These are phyloP conservation scores for Porodaedalea pini DNA, from an alignment of 1,284 basidiomycete genomes.

Conservation along the genomic window DNA sequence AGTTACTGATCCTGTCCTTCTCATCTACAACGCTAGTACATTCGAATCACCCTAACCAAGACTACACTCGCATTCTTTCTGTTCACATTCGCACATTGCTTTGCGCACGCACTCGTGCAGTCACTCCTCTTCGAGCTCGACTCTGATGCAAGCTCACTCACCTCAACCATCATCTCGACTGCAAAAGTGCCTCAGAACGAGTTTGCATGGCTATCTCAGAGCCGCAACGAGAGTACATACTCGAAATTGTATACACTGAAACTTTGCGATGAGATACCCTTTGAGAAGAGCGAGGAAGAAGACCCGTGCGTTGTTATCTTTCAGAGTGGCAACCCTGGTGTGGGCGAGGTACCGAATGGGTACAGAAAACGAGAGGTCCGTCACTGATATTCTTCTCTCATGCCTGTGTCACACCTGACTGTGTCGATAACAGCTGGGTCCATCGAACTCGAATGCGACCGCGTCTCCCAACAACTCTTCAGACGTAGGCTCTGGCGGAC, in stretches of 20 bases:
- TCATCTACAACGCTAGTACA: conserved; percentile 25
- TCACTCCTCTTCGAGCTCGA: conserved; percentile 47
- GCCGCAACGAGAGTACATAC: conserved; percentile 24
- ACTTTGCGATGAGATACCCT: conserved; percentile 46
- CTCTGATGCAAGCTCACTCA: conserved; percentile 36
- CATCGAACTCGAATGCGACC: neutral
- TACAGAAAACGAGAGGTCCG: conserved; percentile 14
- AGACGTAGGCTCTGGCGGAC: neutral
- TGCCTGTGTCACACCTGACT: neutral
- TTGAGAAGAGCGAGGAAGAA: conserved; percentile 21
- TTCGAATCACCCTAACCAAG: conserved; percentile 33
- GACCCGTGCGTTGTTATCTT: conserved; percentile 29
- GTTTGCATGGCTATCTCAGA: conserved; percentile 38
- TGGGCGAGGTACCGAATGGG: conserved; percentile 12
- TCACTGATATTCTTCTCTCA: neutral
- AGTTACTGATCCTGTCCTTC: neutral
- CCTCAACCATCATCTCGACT: conserved; percentile 36
- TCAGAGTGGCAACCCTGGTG: conserved; percentile 18
- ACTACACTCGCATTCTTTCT: conserved; percentile 47
- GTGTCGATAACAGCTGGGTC: neutral
- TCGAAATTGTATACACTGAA: conserved; percentile 30
- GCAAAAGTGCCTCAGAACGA: conserved; percentile 37
- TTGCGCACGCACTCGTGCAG: conserved; percentile 41
- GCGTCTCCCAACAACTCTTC: neutral
- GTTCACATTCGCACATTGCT: conserved; percentile 31